A percentile compares a stretch with the other conserved stretches of the same genome.
These are phyloP conservation scores for Globisporangium parvum DNA, from an alignment of 352 stramenopile species.

Conservation along the genomic window DNA sequence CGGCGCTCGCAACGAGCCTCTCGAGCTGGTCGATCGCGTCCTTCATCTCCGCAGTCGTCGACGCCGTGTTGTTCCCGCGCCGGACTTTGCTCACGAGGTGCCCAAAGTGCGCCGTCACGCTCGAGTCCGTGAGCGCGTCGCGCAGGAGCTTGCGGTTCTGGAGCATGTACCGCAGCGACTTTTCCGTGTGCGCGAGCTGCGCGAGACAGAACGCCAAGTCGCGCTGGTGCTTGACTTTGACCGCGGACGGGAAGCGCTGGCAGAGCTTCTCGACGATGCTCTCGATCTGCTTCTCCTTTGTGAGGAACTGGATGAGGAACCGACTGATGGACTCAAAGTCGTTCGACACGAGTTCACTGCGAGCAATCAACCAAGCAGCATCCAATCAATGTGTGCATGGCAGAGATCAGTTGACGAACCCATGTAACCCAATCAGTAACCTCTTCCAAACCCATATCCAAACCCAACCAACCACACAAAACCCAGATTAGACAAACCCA, in stretches of 20 bases:
- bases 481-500: too few species aligned
- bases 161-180: conserved; percentile 90
- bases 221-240: conserved; percentile 52
- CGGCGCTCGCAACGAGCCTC: conserved; percentile 37
- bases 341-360: conserved; percentile 70
- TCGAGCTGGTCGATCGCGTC: conserved; percentile 72
- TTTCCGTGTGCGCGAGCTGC: conserved; percentile 91
- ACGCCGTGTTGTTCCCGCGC: conserved; percentile 28
- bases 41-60: conserved; percentile 59
- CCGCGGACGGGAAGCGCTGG: conserved; percentile 89
- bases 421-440: too few species aligned
- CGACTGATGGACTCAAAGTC: conserved; percentile 92
- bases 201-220: conserved; percentile 95
- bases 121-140: conserved; percentile 87
- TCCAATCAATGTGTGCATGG: too few species aligned
- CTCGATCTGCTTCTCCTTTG: conserved; percentile 92
- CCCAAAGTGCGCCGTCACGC: conserved; percentile 89
- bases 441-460: too few species aligned
- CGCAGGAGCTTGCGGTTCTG: conserved; percentile 89
- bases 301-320: conserved; percentile 97
- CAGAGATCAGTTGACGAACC: too few species aligned
- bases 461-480: too few species aligned
- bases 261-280: conserved; percentile 91
- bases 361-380: too few species aligned
- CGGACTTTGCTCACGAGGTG: conserved; percentile 66